Percentiles rank a stretch among this genome's conserved stretches.
phyloP scores from a whole-genome alignment of 345 rosid genomes.

The Eucalyptus dawsonii region DNA sequence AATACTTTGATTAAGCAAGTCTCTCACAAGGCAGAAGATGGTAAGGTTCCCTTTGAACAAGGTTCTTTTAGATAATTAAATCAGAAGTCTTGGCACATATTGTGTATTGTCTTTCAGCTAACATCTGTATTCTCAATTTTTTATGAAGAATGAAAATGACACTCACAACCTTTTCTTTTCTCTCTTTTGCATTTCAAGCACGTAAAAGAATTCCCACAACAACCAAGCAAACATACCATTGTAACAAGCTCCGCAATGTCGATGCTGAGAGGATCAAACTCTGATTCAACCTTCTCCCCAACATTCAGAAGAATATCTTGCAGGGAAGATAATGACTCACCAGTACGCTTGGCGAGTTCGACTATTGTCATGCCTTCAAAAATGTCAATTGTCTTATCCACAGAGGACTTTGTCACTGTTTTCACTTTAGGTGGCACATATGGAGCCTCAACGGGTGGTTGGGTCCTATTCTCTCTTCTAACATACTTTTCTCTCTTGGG shows the following conservation, averaged over 20 bases:
- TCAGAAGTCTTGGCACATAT: not conserved
- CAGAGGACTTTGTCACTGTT: conserved; percentile 27
- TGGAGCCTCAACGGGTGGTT: conserved; percentile 74
- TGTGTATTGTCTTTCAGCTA: not conserved
- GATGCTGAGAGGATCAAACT: conserved; percentile 72
- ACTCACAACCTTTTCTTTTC: not conserved
- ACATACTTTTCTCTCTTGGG: conserved; percentile 38
- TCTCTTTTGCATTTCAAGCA: not conserved
- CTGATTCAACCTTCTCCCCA: conserved; percentile 69
- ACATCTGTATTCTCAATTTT: not conserved
- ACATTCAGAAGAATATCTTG: conserved; percentile 68
- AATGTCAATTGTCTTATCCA: conserved; percentile 59
- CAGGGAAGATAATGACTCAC: conserved; percentile 34
- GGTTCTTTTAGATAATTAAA: not conserved
- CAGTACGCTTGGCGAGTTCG: conserved; percentile 73
- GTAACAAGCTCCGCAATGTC: conserved; percentile 81
- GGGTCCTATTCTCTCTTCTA: conserved; percentile 28
- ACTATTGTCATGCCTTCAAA: conserved; percentile 79
- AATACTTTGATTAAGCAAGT: not conserved
- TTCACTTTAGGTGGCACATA: conserved; percentile 60
- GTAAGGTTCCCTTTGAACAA: not conserved
- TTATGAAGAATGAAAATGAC: not conserved
- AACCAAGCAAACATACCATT: conserved; percentile 46
- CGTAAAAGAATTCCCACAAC: not conserved
- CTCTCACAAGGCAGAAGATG: not conserved